Base-by-base conservation (phyloP, 202 grass and related monocot genomes). In the Digitaria exilis region DNA sequence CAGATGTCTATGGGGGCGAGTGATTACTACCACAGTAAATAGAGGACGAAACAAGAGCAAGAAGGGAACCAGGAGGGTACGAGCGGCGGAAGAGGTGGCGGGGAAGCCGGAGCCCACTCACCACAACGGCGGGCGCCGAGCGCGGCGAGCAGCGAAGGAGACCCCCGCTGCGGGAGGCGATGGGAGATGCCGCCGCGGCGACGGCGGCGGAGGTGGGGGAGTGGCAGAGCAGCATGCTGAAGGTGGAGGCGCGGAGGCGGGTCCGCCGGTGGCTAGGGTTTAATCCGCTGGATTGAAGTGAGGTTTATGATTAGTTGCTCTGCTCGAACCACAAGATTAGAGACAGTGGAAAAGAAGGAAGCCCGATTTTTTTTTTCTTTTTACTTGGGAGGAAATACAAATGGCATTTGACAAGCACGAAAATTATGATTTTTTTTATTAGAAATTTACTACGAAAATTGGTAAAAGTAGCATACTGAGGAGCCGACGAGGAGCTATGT, bases 231-330 rank as follows among this genome's bases (percentile, higher is more conserved):
- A 75, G 46, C 82, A 86, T 88, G 78, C 7, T 37, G 35, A n/a
- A 10, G 61, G 4, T 16, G 22, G 46, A 54, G 62, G 8, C 9
- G n/a, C n/a, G n/a, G n/a, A n/a, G n/a, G n/a, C n/a, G n/a, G n/a
- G n/a, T n/a, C n/a, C n/a, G 48, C n/a, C 16, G 18, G 24, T 57
- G 32, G 59, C 82, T 88, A 88, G 82, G 89, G 89, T 88, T 85
- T 89, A 89, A 81, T 84, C 32, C 28, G 15, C 9, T 5, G 24
- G 67, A 41, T 45, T 50, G 44, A 39, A 25, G 1, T 6, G 79
- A 60, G 71, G 22, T 37, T 65, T 80, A 28, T 21, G 22, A 46
- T 46, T 69, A 46, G 41, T 69, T 46, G 10, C 19, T 19, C 29
- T 22, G 16, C 44, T 80, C 1, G n/a, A 44, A 32, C 34, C 25